Base-by-base conservation (phyloP, 73 alveolate genomes). In the Paramecium octaurelia region DNA sequence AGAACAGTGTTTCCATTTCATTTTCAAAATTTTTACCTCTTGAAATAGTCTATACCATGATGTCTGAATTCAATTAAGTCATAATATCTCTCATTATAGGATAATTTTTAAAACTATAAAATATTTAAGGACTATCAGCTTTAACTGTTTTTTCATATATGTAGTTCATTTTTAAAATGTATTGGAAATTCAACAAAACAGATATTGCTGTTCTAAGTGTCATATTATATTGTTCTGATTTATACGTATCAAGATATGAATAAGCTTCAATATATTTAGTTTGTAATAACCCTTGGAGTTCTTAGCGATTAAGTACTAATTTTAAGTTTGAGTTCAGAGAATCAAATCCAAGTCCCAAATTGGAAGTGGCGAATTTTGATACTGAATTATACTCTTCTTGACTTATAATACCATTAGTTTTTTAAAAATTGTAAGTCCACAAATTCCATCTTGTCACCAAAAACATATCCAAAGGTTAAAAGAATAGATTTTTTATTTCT, bases 61-160 rank as follows among this genome's bases (percentile, higher is more conserved):
- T 43, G 16, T 80, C 46, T 6, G 48, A 29, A 42, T 80, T 80
- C 5, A 80, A 35, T 80, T 43, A 20, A 0, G 71, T 43, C 64
- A 80, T 31, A 4, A 80, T 43, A 24, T 80, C 57, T 24, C 57
- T 80, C 20, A 80, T 20, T 24, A 48, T 42, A 2, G 43, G 46
- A 48, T 80, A 80, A 11, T 80, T 80, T 46, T 23, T 80, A 80
- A 31, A 80, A 27, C 64, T 43, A 80, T 44, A 80, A 48, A 31
- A 80, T 8, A 80, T 43, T 8, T 80, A 80, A n/a, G 75, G 91
- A 48, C 91, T 80, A 24, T 80, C 91, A 44, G 91, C 48, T 24
- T 44, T 43, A 8, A 46, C 91, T 1, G 70, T 80, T 43, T 43
- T 43, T 12, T 80, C 91, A 44, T 31, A 31, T 40, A 80, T 46